Evolutionary conservation across 1,139 yeast genomes (phyloP).

Genomic region (Suhomyces ambrosiae): DNA sequence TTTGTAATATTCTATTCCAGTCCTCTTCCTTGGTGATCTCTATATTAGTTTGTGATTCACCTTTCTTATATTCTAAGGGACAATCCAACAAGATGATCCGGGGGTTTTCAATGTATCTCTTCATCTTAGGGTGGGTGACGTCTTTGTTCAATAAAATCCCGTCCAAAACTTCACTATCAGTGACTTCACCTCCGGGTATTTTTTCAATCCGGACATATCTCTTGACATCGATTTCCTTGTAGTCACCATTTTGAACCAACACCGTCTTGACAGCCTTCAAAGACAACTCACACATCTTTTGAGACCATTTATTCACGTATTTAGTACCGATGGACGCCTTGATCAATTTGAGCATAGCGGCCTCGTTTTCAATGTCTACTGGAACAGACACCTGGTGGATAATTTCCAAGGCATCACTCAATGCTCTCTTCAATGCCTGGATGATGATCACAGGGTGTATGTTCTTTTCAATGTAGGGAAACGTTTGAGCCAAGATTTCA

Average conservation of each 20-base stretch:
- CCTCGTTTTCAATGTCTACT: constrained; percentile 81
- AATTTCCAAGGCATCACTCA: constrained; percentile 85
- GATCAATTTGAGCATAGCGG: constrained; percentile 83
- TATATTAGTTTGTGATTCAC: constrained; percentile 97
- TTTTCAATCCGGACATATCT: constrained; percentile 92
- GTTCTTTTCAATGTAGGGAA: constrained; percentile 89
- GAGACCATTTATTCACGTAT: constrained; percentile 89
- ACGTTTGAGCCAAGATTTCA: constrained; percentile 92
- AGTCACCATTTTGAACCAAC: constrained; percentile 62
- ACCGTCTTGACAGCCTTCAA: constrained; percentile 88
- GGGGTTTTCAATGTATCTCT: constrained; percentile 84
- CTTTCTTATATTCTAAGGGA: constrained; percentile 97
- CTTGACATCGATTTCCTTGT: constrained; percentile 88
- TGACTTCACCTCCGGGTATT: constrained; percentile 96
- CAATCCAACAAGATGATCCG: constrained; percentile 87
- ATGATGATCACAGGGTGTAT: constrained; percentile 97
- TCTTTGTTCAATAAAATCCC: constrained; percentile 95
- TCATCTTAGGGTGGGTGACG: constrained; percentile 98
- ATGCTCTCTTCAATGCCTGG: constrained; percentile 89
- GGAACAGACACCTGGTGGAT: constrained; percentile 84
- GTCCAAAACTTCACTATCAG: constrained; percentile 82
- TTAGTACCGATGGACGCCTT: constrained; percentile 95
- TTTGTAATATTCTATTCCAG: constrained; percentile 93
- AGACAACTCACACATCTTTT: constrained; percentile 87
- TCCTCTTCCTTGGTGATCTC: constrained; percentile 96